Base-by-base conservation (phyloP, 2,329 filamentous ascomycete genomes). In the Fusarium sulawesiense region DNA sequence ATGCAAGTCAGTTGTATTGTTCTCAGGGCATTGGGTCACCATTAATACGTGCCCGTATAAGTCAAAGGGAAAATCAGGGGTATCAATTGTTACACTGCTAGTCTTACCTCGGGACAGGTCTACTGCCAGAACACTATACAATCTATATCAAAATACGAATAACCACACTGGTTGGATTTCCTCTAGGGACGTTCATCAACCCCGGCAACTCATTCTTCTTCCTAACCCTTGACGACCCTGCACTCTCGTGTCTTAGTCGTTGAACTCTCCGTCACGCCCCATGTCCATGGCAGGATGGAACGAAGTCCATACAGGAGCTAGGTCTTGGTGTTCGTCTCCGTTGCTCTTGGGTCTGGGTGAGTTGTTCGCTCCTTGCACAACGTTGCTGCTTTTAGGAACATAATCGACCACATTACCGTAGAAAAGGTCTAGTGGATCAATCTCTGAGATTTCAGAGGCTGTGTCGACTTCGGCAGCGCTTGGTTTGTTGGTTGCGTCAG, bases 401-500 rank as follows among this genome's bases (percentile, higher is more conserved):
- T 30, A 20, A 8, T 34, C 11, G 8, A 20, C 20, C 14, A 30
- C 25, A n/a, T 58, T 44, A 5, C 37, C 44, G 10, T 42, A 59
- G 16, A 64, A 54, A 2, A 50, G 27, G 11, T 64, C 64, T 13
- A 58, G 41, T 4, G 56, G 56, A 18, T 70, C 58, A 13, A 66
- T 18, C 4, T 50, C 32, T 6, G 37, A 40, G 32, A n/a, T 41
- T n/a, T 56, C 23, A 10, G 27, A 21, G 3, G 20, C n/a, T n/a
- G 10, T 12, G 16, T 18, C 32, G 9, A n/a, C 14, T 27, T 29
- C 29, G 14, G 27, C 11, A 2, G 8, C 18, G 9, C 11, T 41
- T 8, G 23, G 41, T 16, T 37, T 27, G 6, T 32, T 27, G 30
- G 13, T 12, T 18, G 50, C 34, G 23, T 27, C 21, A 21, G 16